Evolutionary conservation across 306 rosid genomes (phyloP).

Genomic region (Prunus kanzakura): DNA sequence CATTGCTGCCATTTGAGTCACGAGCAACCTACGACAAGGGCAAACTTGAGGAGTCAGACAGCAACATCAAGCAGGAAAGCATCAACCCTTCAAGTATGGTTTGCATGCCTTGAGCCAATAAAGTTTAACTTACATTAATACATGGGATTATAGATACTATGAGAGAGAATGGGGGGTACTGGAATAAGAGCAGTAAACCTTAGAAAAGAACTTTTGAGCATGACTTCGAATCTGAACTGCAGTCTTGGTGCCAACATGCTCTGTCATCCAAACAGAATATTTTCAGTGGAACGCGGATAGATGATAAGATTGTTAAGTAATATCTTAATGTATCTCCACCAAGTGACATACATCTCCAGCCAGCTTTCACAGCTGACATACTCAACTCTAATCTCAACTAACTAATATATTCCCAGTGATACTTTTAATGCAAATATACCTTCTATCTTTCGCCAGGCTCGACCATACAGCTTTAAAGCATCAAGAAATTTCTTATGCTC

Average conservation of each 20-base stretch:
- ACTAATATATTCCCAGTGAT: not conserved
- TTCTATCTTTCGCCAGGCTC: conserved; percentile 86
- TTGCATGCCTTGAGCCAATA: conserved; percentile 25
- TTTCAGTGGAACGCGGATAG: conserved; percentile 19
- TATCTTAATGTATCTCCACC: not conserved
- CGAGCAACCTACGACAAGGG: conserved; percentile 42
- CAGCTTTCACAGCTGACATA: not conserved
- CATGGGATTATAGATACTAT: conserved; percentile 23
- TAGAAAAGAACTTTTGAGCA: conserved; percentile 91
- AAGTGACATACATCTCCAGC: not conserved
- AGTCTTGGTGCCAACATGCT: conserved; percentile 81
- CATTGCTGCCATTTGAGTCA: conserved; percentile 38
- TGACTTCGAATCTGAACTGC: conserved; percentile 98
- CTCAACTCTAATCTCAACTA: not conserved
- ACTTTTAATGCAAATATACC: conserved; percentile 31
- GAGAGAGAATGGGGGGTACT: conserved; percentile 28
- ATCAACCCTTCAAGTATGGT: conserved; percentile 18
- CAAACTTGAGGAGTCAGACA: conserved; percentile 17
- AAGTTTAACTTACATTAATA: conserved; percentile 18
- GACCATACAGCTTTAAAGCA: conserved; percentile 71
- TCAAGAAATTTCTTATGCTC: conserved; percentile 83
- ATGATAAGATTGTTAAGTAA: not conserved
- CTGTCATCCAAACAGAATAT: conserved; percentile 42
- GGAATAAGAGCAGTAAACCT: conserved; percentile 64
- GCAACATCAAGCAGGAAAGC: conserved; percentile 9